Base-by-base conservation (phyloP, 495 filamentous ascomycete genomes). In the Aspergillus funiculosus region DNA sequence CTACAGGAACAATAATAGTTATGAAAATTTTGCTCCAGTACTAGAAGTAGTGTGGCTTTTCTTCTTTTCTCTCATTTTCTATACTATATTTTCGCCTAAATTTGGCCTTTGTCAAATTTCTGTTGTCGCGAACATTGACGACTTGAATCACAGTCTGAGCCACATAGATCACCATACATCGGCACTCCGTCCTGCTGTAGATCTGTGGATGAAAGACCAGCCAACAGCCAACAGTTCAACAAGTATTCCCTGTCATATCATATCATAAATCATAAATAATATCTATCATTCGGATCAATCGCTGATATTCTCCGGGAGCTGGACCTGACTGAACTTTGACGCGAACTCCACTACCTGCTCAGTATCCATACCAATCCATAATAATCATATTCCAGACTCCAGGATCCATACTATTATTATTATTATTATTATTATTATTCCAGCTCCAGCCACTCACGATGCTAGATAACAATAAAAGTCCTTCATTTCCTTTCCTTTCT, bases 251-350 rank as follows among this genome's bases (percentile, higher is more conserved):
- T 28, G 28, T 32, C 32, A 30, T 48, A 26, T 37, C 46, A 46
- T 46, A 26, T 28, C 14, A 24, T 39, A 25, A 39, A 29, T 35
- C 32, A 17, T 25, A 39, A 39, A 32, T 43, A 22, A 7, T 35
- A 39, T 43, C 38, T 54, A 48, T 50, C 51, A 53, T 27, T 22
- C 32, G 25, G 46, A 49, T 48, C 36, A 35, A 42, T 44, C 29
- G 29, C 47, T 32, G 31, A 35, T 48, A 46, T 50, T 46, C 51
- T 54, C 51, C 51, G 51, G 25, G 34, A n/a, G n/a, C n/a, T n/a
- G n/a, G n/a, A n/a, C n/a, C 32, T 19, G 21, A 18, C 14, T 18
- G 14, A 18, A n/a, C n/a, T n/a, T n/a, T n/a, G n/a, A 13, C 31
- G 17, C 3, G 20, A 14, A n/a, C n/a, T 48, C 36, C 35, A 38